These are phyloP conservation scores for Suhomyces anneliseae DNA, from an alignment of 1,139 yeast species.

Conservation along the genomic window DNA sequence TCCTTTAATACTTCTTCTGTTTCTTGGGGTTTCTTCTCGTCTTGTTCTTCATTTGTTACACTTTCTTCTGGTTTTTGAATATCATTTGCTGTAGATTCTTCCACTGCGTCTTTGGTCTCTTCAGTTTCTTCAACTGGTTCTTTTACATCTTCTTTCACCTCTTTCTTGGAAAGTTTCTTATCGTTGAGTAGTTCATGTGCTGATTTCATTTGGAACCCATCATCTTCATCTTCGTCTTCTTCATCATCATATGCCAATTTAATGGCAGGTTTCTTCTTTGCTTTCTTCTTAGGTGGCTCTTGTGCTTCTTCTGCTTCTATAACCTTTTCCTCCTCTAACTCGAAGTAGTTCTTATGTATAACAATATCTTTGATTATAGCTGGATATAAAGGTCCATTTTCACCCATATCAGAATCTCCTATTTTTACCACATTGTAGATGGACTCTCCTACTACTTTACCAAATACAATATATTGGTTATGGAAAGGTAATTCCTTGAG, in stretches of 20 bases:
- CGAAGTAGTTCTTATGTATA: conserved; percentile 43
- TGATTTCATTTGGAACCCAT: conserved; percentile 44
- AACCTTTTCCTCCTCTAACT: conserved; percentile 25
- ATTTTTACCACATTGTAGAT: conserved; percentile 56
- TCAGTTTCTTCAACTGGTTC: not conserved
- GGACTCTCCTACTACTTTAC: conserved; percentile 61
- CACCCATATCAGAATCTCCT: conserved; percentile 48
- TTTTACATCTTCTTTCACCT: conserved; percentile 1
- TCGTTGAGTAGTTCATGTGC: conserved; percentile 40
- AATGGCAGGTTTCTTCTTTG: conserved; percentile 19
- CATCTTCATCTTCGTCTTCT: conserved; percentile 32
- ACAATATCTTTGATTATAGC: conserved; percentile 41
- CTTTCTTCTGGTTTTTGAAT: conserved; percentile 6
- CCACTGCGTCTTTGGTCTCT: not conserved
- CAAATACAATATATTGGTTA: conserved; percentile 55
- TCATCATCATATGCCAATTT: conserved; percentile 19
- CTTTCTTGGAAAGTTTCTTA: conserved; percentile 4
- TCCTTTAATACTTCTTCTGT: not conserved
- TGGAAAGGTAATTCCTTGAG: conserved; percentile 46
- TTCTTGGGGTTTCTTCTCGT: conserved; percentile 2
- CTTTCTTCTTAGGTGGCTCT: conserved; percentile 15
- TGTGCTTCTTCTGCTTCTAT: conserved; percentile 2
- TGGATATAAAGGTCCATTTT: conserved; percentile 54
- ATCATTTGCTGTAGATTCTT: not conserved
- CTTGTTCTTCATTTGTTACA: not conserved